Base-by-base conservation (phyloP, 441 rosid genomes). In the Viola pubescens region DNA sequence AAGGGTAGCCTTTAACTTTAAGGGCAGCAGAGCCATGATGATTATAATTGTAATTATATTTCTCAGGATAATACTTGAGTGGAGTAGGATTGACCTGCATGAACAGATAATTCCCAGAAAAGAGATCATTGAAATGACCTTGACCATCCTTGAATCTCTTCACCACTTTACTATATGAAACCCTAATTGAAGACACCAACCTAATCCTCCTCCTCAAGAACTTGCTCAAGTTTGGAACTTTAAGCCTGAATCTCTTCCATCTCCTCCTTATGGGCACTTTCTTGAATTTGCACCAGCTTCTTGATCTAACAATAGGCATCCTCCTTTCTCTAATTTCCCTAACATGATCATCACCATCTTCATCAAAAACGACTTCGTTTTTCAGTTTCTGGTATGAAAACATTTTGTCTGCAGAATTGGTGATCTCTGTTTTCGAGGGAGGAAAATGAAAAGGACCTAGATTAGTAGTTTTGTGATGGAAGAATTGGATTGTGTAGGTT, bases 81-180 rank as follows among this genome's bases (percentile, higher is more conserved):
- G 87, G 67, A 59, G 84, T 60, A 37, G 96, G 98, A 68, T 78
- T 89, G 52, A 92, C 80, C 74, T 85, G 98, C 75, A 94, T 41
- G 77, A 94, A 86, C 44, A 94, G 72, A 73, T 89, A 94, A 49
- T 89, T 94, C 44, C 95, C 97, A 57, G 91, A 84, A 68, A 94
- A 89, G 26, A 94, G 79, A 73, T 94, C 97, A 38, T 88, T 89
- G 65, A 88, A 77, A 69, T 88, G 87, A 41, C 75, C 72, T 59
- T 82, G 86, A 48, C 96, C 73, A 59, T 84, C 86, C 62, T 75
- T 89, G 65, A 89, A 64, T 62, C 96, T 86, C 83, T 75, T 82
- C 80, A 83, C 1, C 48, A 88, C 58, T 49, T 70, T 82, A 4
- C 71, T 72, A 61, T 79, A 74, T 4, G 88, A 78, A 9, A 54